A percentile compares a stretch with the other conserved stretches of the same genome.
Evolutionary conservation across 2,329 filamentous ascomycete genomes (phyloP).

Genomic region (Nemania abortiva): DNA sequence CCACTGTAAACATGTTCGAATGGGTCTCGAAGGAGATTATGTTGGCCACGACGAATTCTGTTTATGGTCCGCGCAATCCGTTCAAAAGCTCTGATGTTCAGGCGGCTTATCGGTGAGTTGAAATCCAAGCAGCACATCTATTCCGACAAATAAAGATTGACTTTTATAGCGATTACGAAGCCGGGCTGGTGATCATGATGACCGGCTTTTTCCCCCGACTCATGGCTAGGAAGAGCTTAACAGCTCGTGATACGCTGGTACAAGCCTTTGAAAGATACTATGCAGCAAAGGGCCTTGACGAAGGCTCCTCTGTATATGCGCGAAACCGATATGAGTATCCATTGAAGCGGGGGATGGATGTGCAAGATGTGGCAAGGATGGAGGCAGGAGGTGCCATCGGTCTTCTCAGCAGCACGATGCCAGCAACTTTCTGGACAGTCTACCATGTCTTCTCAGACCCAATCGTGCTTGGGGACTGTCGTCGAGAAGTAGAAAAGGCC

Average conservation of each 20-base stretch:
- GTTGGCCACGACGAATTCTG: neutral
- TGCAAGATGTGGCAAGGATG: neutral
- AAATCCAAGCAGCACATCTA: too few relatives aligned
- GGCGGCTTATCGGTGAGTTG: neutral
- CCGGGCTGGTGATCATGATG: neutral
- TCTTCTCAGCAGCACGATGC: neutral
- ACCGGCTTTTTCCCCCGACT: neutral
- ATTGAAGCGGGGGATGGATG: neutral
- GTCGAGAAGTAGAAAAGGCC: neutral
- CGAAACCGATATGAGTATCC: neutral
- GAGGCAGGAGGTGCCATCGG: neutral
- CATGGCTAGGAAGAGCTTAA: neutral
- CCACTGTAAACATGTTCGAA: too few relatives aligned
- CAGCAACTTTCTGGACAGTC: neutral
- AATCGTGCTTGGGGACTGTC: neutral
- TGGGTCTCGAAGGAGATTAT: too few relatives aligned
- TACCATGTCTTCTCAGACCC: neutral
- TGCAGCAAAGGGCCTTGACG: neutral
- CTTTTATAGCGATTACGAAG: too few relatives aligned
- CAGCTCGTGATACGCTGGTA: neutral
- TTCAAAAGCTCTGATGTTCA: neutral
- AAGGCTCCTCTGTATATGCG: neutral
- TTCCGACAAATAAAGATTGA: too few relatives aligned
- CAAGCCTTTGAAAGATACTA: neutral
- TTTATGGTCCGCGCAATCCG: neutral